Percentiles rank a stretch among this genome's conserved stretches.
Evolutionary conservation across 2,329 filamentous ascomycete species (phyloP).

Genomic region (Nakataea oryzae): DNA sequence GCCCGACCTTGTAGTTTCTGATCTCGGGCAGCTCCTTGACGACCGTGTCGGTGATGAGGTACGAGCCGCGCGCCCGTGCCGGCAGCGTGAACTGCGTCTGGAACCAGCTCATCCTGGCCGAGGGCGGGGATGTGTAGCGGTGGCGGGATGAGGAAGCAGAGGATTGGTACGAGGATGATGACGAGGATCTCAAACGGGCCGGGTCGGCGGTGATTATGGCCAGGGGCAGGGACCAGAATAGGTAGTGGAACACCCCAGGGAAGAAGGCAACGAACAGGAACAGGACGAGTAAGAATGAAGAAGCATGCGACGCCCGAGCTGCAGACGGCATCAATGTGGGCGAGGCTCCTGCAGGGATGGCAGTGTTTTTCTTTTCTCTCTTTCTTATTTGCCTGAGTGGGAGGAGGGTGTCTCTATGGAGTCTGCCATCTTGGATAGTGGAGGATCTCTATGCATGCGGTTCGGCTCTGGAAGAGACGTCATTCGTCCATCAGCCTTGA

Average conservation of each 20-base stretch:
- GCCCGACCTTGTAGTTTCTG: slow-evolving; percentile 68
- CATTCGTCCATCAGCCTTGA: neutral
- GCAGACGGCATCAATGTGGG: slow-evolving; percentile 25
- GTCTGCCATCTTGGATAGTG: neutral
- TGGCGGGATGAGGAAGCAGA: slow-evolving; percentile 8
- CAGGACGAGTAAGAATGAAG: slow-evolving; percentile 25
- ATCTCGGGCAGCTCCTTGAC: slow-evolving; percentile 67
- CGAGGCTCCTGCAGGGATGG: neutral
- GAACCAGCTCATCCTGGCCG: slow-evolving; percentile 56
- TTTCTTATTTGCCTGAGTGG: neutral
- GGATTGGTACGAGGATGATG: slow-evolving; percentile 1
- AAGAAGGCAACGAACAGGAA: slow-evolving; percentile 41
- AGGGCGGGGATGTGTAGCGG: slow-evolving; percentile 19
- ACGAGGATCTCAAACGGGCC: slow-evolving; percentile 1
- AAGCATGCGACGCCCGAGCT: slow-evolving; percentile 15
- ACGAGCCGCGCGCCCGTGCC: slow-evolving; percentile 67
- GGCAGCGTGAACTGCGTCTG: slow-evolving; percentile 82
- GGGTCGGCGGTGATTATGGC: slow-evolving; percentile 18
- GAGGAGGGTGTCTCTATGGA: neutral
- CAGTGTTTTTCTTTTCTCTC: neutral
- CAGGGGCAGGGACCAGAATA: slow-evolving; percentile 36
- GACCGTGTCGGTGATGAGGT: slow-evolving; percentile 78
- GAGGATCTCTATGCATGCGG: neutral
- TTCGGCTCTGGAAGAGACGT: neutral
- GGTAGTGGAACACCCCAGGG: slow-evolving; percentile 38